phyloP scores from a whole-genome alignment of 169 alveolate genomes.

The Sarcocystis neurona region DNA sequence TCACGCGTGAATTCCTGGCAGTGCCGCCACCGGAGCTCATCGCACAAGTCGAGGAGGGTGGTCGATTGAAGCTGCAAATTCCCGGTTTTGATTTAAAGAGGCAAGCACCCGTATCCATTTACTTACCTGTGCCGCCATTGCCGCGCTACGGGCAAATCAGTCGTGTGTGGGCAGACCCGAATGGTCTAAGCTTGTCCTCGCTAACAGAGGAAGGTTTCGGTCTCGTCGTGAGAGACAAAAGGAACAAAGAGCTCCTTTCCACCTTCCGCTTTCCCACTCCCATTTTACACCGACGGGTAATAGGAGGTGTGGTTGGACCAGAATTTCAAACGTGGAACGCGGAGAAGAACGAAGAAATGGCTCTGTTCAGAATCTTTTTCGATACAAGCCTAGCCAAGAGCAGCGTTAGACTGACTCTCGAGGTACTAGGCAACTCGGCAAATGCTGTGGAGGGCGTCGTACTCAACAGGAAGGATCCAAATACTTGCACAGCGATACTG shows the following conservation, averaged over 20 bases:
- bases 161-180: slow-evolving; percentile 9
- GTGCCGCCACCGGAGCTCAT: slow-evolving; percentile 18
- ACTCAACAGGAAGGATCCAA: slow-evolving; percentile 6
- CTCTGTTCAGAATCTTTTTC: not conserved
- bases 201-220: slow-evolving; percentile 16
- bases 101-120: slow-evolving; percentile 6
- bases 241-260: slow-evolving; percentile 1
- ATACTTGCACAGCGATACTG: not conserved
- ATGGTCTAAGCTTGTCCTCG: too few species aligned
- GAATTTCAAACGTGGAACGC: slow-evolving; percentile 1
- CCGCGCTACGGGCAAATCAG: slow-evolving; percentile 4
- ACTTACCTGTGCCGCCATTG: not conserved
- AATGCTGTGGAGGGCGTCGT: slow-evolving; percentile 24
- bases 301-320: slow-evolving; percentile 21
- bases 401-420: not conserved
- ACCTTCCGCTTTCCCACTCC: slow-evolving; percentile 23
- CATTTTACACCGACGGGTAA: slow-evolving; percentile 1
- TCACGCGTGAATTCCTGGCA: slow-evolving; percentile 11
- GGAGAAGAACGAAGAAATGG: slow-evolving; percentile 4
- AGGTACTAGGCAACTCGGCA: not conserved
- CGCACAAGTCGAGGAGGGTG: not conserved
- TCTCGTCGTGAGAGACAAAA: slow-evolving; percentile 1
- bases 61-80: not conserved
- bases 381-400: not conserved
- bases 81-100: not conserved